A percentile compares a stretch with the other conserved stretches of the same genome.
Conservation (phyloP, 2,329 filamentous ascomycete species). For the Fusarium sp. region DNA sequence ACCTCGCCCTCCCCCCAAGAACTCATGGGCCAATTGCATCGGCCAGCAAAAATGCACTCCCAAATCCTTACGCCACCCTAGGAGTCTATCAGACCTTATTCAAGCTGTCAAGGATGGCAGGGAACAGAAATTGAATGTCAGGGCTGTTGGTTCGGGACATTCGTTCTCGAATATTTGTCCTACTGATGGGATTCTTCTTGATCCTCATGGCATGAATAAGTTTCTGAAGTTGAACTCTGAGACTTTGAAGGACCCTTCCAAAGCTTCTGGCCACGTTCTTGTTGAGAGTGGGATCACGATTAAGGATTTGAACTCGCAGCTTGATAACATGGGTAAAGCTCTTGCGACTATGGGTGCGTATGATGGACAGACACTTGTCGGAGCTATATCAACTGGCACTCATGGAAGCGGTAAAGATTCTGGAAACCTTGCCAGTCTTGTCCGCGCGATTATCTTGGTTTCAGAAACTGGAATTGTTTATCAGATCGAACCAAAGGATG, state of each 20-base stretch:
- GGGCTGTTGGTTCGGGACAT: neutral
- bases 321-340: neutral
- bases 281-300: neutral
- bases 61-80: neutral
- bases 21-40: neutral
- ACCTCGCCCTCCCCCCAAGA: neutral
- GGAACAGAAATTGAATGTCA: neutral
- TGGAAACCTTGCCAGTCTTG: neutral
- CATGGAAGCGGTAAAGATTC: neutral
- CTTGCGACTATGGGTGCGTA: neutral
- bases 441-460: neutral
- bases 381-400: neutral
- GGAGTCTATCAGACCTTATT: neutral
- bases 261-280: fast-evolving
- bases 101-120: neutral
- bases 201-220: neutral
- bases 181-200: neutral
- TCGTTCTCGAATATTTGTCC: neutral
- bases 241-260: neutral
- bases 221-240: neutral
- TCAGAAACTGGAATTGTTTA: neutral
- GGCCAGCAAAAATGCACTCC: neutral
- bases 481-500: neutral
- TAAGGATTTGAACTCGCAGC: neutral
- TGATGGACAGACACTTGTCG: neutral